phyloP scores from a whole-genome alignment of 129 eudicot genomes.

The Centrapalus pauciflorus region DNA sequence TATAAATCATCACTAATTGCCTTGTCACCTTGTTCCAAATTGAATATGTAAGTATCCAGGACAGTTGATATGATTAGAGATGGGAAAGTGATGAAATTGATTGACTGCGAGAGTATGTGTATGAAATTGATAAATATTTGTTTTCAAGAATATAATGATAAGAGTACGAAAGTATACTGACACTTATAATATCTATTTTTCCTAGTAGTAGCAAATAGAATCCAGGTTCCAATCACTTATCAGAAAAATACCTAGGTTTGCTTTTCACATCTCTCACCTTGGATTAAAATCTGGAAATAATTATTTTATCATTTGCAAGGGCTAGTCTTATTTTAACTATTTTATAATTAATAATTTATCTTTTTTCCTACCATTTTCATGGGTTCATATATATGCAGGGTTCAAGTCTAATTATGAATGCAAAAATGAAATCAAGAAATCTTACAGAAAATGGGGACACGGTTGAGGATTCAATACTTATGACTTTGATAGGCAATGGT shows the following conservation, averaged over 20 bases:
- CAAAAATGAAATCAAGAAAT: slow-evolving; percentile 55
- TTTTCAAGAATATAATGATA: not conserved
- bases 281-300: not conserved
- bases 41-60: not conserved
- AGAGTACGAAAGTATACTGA: not conserved
- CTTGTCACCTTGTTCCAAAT: not conserved
- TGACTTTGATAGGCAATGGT: slow-evolving; percentile 72
- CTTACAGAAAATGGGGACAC: slow-evolving; percentile 71
- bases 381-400: slow-evolving; percentile 18
- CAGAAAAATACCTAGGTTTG: no score
- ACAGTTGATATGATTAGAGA: no score
- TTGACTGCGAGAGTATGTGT: not conserved
- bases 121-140: not conserved
- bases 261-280: not conserved
- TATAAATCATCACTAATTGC: not conserved
- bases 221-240: not conserved
- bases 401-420: slow-evolving; percentile 39
- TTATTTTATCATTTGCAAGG: not conserved
- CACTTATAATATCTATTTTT: not conserved
- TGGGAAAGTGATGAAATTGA: not conserved
- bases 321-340: not conserved
- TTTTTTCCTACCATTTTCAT: not conserved
- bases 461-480: slow-evolving; percentile 75
- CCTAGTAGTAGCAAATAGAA: not conserved
- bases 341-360: not conserved